These are phyloP conservation scores for Calonectria pseudoturangicola DNA, from an alignment of 2,329 filamentous ascomycete genomes.

Conservation along the genomic window DNA sequence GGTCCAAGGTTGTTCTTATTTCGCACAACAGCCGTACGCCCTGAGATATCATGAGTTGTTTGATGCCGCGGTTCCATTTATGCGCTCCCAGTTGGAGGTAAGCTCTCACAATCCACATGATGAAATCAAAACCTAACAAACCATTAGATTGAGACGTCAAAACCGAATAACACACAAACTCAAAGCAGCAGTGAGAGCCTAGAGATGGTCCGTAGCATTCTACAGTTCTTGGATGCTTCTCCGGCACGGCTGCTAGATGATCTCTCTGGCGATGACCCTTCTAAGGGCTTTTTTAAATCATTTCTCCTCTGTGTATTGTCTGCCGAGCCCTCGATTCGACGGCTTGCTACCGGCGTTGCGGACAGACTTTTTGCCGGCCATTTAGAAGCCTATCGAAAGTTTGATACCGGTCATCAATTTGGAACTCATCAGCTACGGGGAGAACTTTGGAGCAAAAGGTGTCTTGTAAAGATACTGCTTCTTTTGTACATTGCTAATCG, in stretches of 20 bases:
- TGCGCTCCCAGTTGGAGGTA: conserved; percentile 75
- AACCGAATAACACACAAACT: conserved; percentile 33
- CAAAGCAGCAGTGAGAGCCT: conserved; percentile 41
- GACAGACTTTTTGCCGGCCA: conserved; percentile 66
- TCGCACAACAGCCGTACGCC: conserved; percentile 71
- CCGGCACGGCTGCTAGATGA: conserved; percentile 60
- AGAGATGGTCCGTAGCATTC: conserved; percentile 63
- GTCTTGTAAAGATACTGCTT: conserved; percentile 46
- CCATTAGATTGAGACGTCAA: conserved; percentile 45
- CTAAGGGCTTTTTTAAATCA: conserved; percentile 65
- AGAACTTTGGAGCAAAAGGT: conserved; percentile 74
- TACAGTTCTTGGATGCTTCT: conserved; percentile 74
- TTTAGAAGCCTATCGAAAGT: conserved; percentile 54
- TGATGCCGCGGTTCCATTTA: conserved; percentile 72
- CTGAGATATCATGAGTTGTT: conserved; percentile 74
- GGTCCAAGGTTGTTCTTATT: conserved; percentile 78
- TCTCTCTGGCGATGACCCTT: conserved; percentile 50
- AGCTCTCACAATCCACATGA: conserved; percentile 38
- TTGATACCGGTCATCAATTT: conserved; percentile 52
- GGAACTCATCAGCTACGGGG: conserved; percentile 55
- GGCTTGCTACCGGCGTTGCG: conserved; percentile 68
- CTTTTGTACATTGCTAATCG: conserved; percentile 27
- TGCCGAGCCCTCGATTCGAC: conserved; percentile 68
- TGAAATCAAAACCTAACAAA: conserved; percentile 22
- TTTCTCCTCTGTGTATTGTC: conserved; percentile 74